A percentile compares a stretch with the other conserved stretches of the same genome.
Conservation (phyloP, 805 yeast genomes). For the Lachancea sp. region DNA sequence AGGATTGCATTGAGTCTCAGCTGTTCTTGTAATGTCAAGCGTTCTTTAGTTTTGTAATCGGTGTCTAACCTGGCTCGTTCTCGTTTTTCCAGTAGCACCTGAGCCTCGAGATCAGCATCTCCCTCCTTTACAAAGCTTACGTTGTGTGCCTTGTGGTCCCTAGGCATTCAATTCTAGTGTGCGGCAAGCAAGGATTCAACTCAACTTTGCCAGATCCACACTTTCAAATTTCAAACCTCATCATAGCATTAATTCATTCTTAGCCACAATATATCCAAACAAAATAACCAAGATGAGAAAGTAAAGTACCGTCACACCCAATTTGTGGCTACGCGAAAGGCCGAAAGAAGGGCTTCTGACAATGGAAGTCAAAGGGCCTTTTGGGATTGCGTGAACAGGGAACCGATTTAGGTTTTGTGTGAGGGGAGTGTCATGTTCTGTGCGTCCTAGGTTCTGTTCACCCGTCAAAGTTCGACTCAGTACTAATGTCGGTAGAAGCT, state of each 20-base stretch:
- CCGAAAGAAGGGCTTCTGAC: too few species aligned
- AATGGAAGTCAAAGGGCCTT: too few species aligned
- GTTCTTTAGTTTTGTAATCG: conserved; percentile 18
- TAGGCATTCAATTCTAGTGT: too few species aligned
- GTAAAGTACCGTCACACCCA: too few species aligned
- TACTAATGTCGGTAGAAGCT: conserved; percentile 19
- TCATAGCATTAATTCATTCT: background rate
- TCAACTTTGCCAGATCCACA: background rate
- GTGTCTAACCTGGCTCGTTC: conserved; percentile 20
- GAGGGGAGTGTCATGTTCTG: too few species aligned
- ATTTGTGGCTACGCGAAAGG: too few species aligned
- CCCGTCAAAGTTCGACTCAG: conserved; percentile 29
- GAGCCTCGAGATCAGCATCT: conserved; percentile 21
- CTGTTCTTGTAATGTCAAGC: conserved; percentile 30
- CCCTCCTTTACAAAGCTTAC: conserved; percentile 28
- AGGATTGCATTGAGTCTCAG: conserved; percentile 25
- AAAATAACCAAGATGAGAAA: too few species aligned
- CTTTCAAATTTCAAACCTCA: background rate
- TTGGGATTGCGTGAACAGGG: too few species aligned
- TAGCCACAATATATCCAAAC: too few species aligned
- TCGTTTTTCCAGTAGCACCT: conserved; percentile 18
- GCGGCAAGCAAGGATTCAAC: too few species aligned
- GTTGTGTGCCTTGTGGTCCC: background rate
- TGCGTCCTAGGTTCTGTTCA: conserved; percentile 74
- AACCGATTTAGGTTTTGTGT: conserved; percentile 42